Evolutionary conservation across 1,284 basidiomycete genomes (phyloP), one percentile per base, ranked within the genome.

Genomic region (Mrakiaceae sp.): DNA sequence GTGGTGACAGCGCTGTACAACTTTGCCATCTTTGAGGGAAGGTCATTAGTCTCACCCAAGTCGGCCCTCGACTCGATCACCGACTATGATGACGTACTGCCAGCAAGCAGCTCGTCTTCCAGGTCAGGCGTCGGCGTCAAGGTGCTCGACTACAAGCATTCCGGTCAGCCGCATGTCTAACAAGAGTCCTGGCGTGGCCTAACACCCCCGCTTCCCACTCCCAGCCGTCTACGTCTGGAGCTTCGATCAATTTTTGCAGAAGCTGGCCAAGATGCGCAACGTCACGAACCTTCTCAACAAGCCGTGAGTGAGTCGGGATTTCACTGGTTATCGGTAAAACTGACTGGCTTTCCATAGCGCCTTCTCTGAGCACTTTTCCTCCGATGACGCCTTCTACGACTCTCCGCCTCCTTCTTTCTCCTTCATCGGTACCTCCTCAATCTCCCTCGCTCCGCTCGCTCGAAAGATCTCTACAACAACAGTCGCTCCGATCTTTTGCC

Each of bases 221-320:
- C 8, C 61, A 74, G 87, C 88, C 47, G 84, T 95, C 64, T 94
- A 93, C 73, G 81, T 85, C 5, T 98, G 95, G 95, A 93, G 91
- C 14, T 78, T 95, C 51, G 85, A 88, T 69, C 85, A 90, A 57
- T 84, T 98, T 72, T 85, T 88, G 69, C 87, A 90, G 70, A 91
- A 94, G 67, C 79, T 98, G 6, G 85, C 87, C 68, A 87, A 90
- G 69, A 98, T 98, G 94, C 87, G 92, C 57, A 95, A 95, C 73
- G 80, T 95, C 47, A 90, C 87, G 27, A 86, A 86, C n/a, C 92
- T 93, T 74, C 88, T 94, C 70, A 89, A 93, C 75, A 85, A 88
- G 64, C 94, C 95, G 5, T 66, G 11, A 14, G 65, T 57, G n/a
- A 7, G 7, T 52, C 50, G 6, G 5, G 27, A 27, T 50, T 39